Percentiles rank a stretch among this genome's conserved stretches.
These are phyloP conservation scores for Cordia subcordata DNA, from an alignment of 257 asterid genomes.

Conservation along the genomic window DNA sequence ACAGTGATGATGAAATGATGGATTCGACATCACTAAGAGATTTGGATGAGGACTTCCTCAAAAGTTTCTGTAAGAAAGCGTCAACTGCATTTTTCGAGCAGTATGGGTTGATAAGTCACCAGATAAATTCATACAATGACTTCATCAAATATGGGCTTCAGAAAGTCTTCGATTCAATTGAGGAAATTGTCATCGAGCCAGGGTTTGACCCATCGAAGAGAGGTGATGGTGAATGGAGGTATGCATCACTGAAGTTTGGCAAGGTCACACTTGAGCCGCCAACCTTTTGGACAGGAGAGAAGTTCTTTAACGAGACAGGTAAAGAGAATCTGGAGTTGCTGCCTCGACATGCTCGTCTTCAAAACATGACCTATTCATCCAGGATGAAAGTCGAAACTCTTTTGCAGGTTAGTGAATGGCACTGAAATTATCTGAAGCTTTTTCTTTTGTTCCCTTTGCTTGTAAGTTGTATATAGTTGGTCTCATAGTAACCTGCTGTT, in stretches of 20 bases:
- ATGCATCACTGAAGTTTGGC: conserved; percentile 72
- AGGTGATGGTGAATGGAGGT: conserved; percentile 77
- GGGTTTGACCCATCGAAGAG: conserved; percentile 78
- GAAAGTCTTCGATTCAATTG: conserved; percentile 62
- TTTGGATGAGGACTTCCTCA: conserved; percentile 38
- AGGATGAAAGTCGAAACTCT: conserved; percentile 58
- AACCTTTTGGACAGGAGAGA: conserved; percentile 54
- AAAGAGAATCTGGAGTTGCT: conserved; percentile 39
- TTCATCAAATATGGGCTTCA: conserved; percentile 68
- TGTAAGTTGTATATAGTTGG: not conserved
- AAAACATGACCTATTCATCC: conserved; percentile 82
- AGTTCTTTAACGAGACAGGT: conserved; percentile 46
- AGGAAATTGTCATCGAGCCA: conserved; percentile 68
- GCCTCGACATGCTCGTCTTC: conserved; percentile 93
- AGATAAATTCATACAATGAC: conserved; percentile 71
- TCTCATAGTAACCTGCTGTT: not conserved
- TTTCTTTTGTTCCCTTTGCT: not conserved
- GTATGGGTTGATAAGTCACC: conserved; percentile 79
- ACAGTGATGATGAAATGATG: conserved; percentile 41
- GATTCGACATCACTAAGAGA: conserved; percentile 36
- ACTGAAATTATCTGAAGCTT: conserved; percentile 1
- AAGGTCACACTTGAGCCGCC: conserved; percentile 69
- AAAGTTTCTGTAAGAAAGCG: conserved; percentile 58
- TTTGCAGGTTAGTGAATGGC: conserved; percentile 44
- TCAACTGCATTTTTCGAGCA: conserved; percentile 65